Evolutionary conservation across 192 early-diverging fungal species (phyloP), one percentile per base, ranked within the genome.

Genomic region (Backusella macrospora): DNA sequence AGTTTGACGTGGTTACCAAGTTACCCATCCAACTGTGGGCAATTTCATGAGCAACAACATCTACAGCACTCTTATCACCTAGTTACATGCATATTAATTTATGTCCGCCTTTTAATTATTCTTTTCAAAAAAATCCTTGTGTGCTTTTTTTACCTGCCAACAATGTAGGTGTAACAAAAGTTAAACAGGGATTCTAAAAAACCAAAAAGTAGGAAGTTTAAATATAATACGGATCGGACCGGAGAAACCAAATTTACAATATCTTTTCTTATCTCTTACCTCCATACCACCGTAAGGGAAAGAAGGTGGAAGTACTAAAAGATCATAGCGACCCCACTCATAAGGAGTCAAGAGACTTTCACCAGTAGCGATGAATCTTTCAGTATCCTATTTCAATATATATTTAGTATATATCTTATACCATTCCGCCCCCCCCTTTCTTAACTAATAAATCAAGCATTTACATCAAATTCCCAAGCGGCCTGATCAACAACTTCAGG

Each of bases 151-250:
- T 77, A 72, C 75, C 96, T 45, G 96, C 96, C 71, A 99, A 83
- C 43, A 99, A 86, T n/a, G 96, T 95, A 21, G 98, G 98, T 15
- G 98, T 99, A 29, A 97, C 96, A 91, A 98, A 99, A 4, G 98
- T 98, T 68, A 97, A 82, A 80, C 95, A 97, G 18, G 98, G 98
- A 81, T 99, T 99, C 87, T 99, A 94, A 48, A 76, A 43, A 75
- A 81, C 13, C 5, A 18, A 62, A 52, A 38, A 47, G 42, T 40
- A 75, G 15, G n/a, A 15, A 6, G 26, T 21, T 43, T 46, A 6
- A 55, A 55, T 13, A 18, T 52, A 52, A 55, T 29, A 71, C 70
- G 44, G 47, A 39, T 39, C 34, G 43, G 62, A 62, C 44, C 39
- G 37, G 18, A 47, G 13, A 49, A 37, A 29, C 10, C 16, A 15